Base-by-base conservation (phyloP, 2,329 filamentous ascomycete species). In the Penicillium sp. region DNA sequence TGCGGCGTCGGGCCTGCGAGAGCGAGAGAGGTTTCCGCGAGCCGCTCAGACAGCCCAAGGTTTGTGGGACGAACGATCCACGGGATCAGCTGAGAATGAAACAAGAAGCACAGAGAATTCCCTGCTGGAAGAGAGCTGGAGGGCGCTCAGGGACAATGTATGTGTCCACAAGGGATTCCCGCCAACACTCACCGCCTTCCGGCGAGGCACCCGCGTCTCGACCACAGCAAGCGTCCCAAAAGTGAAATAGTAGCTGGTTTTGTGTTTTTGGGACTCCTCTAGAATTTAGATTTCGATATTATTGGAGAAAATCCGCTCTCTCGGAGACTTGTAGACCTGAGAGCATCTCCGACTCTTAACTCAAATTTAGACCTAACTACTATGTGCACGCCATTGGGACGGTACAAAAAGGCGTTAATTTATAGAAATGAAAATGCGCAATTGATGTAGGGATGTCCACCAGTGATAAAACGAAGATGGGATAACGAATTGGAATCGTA, bases 1-100 rank as follows among this genome's bases (percentile, higher is more conserved):
- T 64, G 68, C 66, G 66, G 65, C 61, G 64, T 63, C 53, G 59
- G 63, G 63, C 64, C 62, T 63, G 55, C 50, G 50, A 61, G 51
- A 64, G 61, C 62, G 57, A 62, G 57, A 57, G 50, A 57, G 55
- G 49, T 63, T 62, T 66, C 62, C 63, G 65, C 60, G 61, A 68
- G 65, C 67, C 63, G 62, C 63, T 68, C 63, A 62, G 53, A 65
- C 63, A 68, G 67, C 65, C 66, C 65, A 60, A 53, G 52, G 53
- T 48, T 46, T 53, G 49, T 50, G 49, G 48, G 41, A 53, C 54
- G 44, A 46, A 51, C 46, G 46, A 51, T 51, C 43, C 58, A 61
- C 56, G 44, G 44, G 42, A 33, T 51, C 44, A 48, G 33, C 43
- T 44, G 39, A 41, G 20, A 55, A 53, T 49, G 38, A 50, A 46